Evolutionary conservation across 2,329 filamentous ascomycete genomes (phyloP).

Genomic region (Cladosporium colombiae): DNA sequence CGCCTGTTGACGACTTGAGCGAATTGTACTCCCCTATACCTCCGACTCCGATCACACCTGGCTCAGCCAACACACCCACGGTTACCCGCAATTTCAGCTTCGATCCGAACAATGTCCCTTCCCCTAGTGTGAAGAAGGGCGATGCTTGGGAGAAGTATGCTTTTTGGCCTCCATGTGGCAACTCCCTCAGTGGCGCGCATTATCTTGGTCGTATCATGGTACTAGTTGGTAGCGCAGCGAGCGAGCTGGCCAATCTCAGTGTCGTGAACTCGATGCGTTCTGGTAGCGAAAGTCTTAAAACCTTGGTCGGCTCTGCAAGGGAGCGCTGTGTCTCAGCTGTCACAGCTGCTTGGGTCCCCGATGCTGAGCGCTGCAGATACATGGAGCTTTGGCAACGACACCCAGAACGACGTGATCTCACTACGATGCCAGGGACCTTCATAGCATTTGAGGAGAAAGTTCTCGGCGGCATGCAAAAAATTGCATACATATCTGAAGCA

Average conservation of each 20-base stretch:
- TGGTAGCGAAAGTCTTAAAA: conserved; percentile 70
- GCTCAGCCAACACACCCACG: conserved; percentile 58
- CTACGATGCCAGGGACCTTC: conserved; percentile 86
- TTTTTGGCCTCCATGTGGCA: conserved; percentile 93
- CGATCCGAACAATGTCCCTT: conserved; percentile 72
- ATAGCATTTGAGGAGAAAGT: conserved; percentile 81
- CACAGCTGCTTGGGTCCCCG: conserved; percentile 88
- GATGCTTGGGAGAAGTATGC: conserved; percentile 92
- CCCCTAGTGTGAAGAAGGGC: conserved; percentile 70
- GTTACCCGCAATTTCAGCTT: conserved; percentile 72
- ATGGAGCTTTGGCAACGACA: conserved; percentile 92
- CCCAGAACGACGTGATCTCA: conserved; percentile 79
- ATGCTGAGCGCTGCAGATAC: conserved; percentile 88
- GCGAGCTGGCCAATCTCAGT: conserved; percentile 76
- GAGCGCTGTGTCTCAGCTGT: conserved; percentile 85
- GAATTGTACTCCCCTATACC: conserved; percentile 80
- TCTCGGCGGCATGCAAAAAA: conserved; percentile 86
- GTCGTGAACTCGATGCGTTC: conserved; percentile 51
- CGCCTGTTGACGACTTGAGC: conserved; percentile 88
- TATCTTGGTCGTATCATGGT: conserved; percentile 81
- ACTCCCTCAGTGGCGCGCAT: conserved; percentile 87
- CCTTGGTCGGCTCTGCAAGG: conserved; percentile 73
- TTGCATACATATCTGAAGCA: conserved; percentile 87
- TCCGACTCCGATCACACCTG: conserved; percentile 67
- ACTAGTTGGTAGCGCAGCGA: conserved; percentile 81